Evolutionary conservation across 495 filamentous ascomycete species (phyloP).

Genomic region (Tirmania nivea): DNA sequence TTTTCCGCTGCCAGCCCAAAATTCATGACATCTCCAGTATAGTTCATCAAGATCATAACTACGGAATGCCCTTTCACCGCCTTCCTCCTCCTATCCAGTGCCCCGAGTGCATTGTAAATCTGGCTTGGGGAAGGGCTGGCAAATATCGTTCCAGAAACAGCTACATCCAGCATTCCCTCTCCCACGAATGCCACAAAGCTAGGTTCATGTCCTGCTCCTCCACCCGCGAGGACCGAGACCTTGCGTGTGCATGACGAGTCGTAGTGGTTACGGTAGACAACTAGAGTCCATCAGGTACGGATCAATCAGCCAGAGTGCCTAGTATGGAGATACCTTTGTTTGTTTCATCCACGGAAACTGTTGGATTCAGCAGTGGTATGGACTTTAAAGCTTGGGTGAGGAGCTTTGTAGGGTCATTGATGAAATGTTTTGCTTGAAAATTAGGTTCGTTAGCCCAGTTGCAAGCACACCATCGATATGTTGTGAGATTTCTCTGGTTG

Average conservation of each 20-base stretch:
- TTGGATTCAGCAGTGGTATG: slow-evolving; percentile 66
- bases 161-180: slow-evolving; percentile 56
- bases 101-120: slow-evolving; percentile 58
- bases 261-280: slow-evolving; percentile 10
- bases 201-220: slow-evolving; percentile 84
- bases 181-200: slow-evolving; percentile 41
- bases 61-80: slow-evolving; percentile 9
- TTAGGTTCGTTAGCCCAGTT: no score
- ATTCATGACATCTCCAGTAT: slow-evolving; percentile 72
- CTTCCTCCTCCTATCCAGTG: slow-evolving; percentile 24
- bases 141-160: slow-evolving; percentile 85
- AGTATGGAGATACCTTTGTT: slow-evolving; percentile 42
- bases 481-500: background rate
- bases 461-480: no score
- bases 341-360: slow-evolving; percentile 49
- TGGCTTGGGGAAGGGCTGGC: slow-evolving; percentile 75
- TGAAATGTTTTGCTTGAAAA: slow-evolving; percentile 58
- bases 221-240: slow-evolving; percentile 72
- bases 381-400: slow-evolving; percentile 59
- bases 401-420: slow-evolving; percentile 62
- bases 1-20: slow-evolving; percentile 93
- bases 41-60: slow-evolving; percentile 40
- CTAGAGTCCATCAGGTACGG: background rate
- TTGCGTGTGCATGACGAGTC: slow-evolving; percentile 19
- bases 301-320: background rate